Evolutionary conservation across 176 grass and related monocot species (phyloP), one percentile per base, ranked within the genome.

Genomic region (Triticum urartu): DNA sequence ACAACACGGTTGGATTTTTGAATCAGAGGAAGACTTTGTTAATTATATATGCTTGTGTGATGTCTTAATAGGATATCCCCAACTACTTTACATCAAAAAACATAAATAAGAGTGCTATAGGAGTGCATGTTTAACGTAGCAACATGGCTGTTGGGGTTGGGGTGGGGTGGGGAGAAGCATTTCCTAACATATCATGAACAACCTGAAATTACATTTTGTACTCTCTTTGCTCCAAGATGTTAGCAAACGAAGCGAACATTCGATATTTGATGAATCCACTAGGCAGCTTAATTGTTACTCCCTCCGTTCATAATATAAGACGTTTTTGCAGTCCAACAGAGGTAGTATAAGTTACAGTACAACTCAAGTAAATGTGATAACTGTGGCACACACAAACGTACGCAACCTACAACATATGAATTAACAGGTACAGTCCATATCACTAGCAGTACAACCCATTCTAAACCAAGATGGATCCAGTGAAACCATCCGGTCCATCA

Each of bases 281-380:
- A 54, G 50, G 14, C 15, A 54, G 50, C 5, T 54, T 54, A 54
- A 54, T 18, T 18, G 50, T 18, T 54, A 52, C 48, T 18, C 6
- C 5, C 14, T 50, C 13, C 1, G 1, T 54, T 15, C 50, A 54
- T 54, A 54, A 48, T 48, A 47, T 48, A 48, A 48, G 12, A 48
- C 12, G 12, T 48, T 48, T 48, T 48, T 48, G 45, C 12, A 43
- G 42, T 43, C 11, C 42, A 43, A 43, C 42, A 43, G 10, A 43
- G 42, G 42, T 42, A 42, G 34, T 38, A 38, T 7, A 72, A 34
- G 45, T 12, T 75, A 81, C 43, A 74, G n/a, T 75, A 81, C 43
- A 74, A 39, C 33, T 67, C 56, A 76, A 80, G 43, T 28, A 62
- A 74, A 80, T 52, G 60, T 39, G 75, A 64, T 15, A 69, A 32